These are phyloP conservation scores for Coriaria nepalensis DNA, from an alignment of 306 rosid genomes.

Conservation along the genomic window DNA sequence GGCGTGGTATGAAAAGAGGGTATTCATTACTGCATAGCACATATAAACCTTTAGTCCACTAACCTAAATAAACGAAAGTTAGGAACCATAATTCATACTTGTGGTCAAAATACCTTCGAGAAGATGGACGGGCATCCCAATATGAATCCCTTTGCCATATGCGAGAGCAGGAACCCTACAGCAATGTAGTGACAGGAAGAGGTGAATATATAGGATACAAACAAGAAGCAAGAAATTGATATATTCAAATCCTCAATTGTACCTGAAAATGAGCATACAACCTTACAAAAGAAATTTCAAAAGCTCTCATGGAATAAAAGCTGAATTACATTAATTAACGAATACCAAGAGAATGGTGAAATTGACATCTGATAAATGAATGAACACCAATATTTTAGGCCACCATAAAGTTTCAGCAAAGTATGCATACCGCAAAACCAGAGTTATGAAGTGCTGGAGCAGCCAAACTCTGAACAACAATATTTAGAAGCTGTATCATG, in stretches of 20 bases:
- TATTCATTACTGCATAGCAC: conserved; percentile 65
- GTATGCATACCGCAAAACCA: conserved; percentile 83
- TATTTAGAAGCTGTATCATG: conserved; percentile 91
- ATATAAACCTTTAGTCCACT: conserved; percentile 17
- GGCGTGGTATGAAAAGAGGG: conserved; percentile 94
- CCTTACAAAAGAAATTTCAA: too few species aligned
- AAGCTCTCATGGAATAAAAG: too few species aligned
- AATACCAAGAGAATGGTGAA: not conserved
- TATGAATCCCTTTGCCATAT: conserved; percentile 96
- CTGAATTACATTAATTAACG: too few species aligned
- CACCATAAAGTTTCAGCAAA: conserved; percentile 7
- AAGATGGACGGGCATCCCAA: conserved; percentile 80
- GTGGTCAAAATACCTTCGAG: conserved; percentile 48
- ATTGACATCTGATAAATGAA: not conserved
- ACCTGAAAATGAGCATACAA: not conserved
- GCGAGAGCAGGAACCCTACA: conserved; percentile 93
- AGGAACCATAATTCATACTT: conserved; percentile 9
- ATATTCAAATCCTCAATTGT: not conserved
- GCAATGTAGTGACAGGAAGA: conserved; percentile 4
- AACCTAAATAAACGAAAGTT: conserved; percentile 9
- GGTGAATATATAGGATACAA: not conserved
- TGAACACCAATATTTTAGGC: conserved; percentile 10
- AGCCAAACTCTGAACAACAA: conserved; percentile 74
- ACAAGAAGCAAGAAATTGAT: not conserved
- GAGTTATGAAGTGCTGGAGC: conserved; percentile 95